A percentile compares a stretch with the other conserved stretches of the same genome.
phyloP scores from a whole-genome alignment of 768 basidiomycete genomes.

The Lentinus brumalis region DNA sequence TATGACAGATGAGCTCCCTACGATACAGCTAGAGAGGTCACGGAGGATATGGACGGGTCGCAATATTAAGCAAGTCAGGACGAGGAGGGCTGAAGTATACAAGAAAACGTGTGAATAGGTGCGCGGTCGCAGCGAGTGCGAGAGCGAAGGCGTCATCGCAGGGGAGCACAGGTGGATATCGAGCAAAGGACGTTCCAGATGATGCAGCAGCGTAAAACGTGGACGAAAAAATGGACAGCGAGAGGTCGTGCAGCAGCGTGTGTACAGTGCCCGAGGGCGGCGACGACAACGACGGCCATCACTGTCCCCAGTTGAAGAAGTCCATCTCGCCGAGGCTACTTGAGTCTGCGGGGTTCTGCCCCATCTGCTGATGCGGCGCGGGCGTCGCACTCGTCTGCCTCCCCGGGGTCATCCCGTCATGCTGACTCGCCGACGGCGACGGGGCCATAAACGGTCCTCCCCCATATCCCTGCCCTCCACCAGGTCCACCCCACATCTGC shows the following conservation, averaged over 20 bases:
- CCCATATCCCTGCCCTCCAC: not conserved
- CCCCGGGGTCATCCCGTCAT: constrained; percentile 25
- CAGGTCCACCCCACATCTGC: constrained; percentile 19
- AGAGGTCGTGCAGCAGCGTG: not conserved
- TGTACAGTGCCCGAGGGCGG: not conserved
- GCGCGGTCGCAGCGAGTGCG: not conserved
- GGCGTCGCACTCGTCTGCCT: constrained; percentile 58
- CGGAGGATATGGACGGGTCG: not conserved
- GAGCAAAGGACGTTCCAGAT: not conserved
- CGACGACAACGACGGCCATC: not conserved
- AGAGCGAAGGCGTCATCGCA: not conserved
- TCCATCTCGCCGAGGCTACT: constrained; percentile 51
- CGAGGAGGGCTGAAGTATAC: constrained; percentile 11
- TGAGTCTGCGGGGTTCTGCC: constrained; percentile 37
- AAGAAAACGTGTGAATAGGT: constrained; percentile 2
- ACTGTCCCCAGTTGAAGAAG: constrained; percentile 53
- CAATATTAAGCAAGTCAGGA: not conserved
- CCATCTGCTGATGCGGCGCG: constrained; percentile 39
- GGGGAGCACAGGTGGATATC: not conserved
- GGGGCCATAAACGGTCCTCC: constrained; percentile 25
- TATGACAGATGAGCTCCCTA: constrained; percentile 14
- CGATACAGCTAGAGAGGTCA: constrained; percentile 13
- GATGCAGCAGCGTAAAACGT: not conserved
- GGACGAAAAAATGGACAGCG: not conserved
- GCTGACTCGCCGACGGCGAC: constrained; percentile 26